phyloP scores from a whole-genome alignment of 1,284 basidiomycete genomes.

The Tylopilus orsonianus region DNA sequence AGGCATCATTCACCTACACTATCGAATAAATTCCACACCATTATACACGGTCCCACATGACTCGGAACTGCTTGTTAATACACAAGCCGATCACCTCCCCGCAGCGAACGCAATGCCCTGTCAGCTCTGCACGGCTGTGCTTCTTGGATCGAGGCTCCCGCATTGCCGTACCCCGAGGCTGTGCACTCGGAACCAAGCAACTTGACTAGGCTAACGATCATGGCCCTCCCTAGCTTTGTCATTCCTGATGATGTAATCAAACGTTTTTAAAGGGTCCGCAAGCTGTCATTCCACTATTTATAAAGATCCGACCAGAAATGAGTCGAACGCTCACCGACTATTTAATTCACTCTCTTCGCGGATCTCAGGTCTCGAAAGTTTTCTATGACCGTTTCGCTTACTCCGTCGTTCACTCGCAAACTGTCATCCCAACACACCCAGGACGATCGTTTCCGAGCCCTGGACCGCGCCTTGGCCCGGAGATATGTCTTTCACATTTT shows the following conservation, averaged over 20 bases:
- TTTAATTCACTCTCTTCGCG: background rate
- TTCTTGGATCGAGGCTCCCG: background rate
- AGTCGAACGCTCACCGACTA: background rate
- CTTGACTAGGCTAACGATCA: no score
- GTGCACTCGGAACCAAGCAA: background rate
- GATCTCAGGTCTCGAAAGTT: background rate
- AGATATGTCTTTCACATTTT: slow-evolving; percentile 31
- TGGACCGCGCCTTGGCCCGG: slow-evolving; percentile 35
- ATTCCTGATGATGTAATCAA: no score
- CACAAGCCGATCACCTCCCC: no score
- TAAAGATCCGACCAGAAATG: background rate
- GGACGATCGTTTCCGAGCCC: slow-evolving; percentile 33
- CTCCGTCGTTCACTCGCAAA: slow-evolving; percentile 24
- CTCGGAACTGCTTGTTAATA: background rate
- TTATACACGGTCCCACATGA: background rate
- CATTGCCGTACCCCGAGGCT: background rate
- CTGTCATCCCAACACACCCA: slow-evolving; percentile 25
- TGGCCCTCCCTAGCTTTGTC: no score
- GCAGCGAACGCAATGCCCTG: background rate
- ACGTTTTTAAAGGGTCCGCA: no score
- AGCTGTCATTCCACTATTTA: background rate
- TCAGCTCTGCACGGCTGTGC: no score
- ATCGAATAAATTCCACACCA: slow-evolving; percentile 3
- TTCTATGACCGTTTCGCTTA: slow-evolving; percentile 26
- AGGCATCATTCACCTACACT: no score